Evolutionary conservation across 2,329 filamentous ascomycete genomes (phyloP), one percentile per base, ranked within the genome.

Genomic region (Aspergillus felis): DNA sequence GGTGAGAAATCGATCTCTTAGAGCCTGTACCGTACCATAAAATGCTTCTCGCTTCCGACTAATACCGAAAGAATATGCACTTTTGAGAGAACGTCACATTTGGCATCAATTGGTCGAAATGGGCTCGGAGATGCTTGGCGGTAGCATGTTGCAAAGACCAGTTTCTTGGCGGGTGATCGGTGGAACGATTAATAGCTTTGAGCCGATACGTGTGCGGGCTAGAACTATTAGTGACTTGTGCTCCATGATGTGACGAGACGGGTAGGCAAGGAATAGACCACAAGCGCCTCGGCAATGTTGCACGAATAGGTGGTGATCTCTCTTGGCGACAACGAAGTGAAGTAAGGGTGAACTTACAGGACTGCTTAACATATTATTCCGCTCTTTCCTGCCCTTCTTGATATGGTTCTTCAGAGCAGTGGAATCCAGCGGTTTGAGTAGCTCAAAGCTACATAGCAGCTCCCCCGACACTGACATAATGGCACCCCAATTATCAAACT

Each of bases 401-500:
- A 99, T 99, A 72, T 99, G 94, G 67, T 89, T 97, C 83, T 99
- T 99, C 61, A 99, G 81, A 35, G 93, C 93, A 67, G 90, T 95
- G 12, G 92, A 97, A 76, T 99, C 94, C 50, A 99, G 83, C 7
- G 94, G 94, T 76, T 99, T 99, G 59, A 99, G 82, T 17, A 99
- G 82, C 76, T 99, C 94, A 71, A 99, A 99, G 72, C 92, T 97
- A 78, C 94, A 99, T 1, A 99, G 84, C 53, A 99, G 78, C 74
- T 97, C 94, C 14, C 85, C 86, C 1, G 92, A 97, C 24, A 99
- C 94, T 2, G 93, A 96, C 94, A 99, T 99, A 64, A 97, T 92
- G 14, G 94, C 94, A 22, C 94, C 94, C 91, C 94, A 97, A 63
- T 99, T 99, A 73, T 99, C 94, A 65, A 99, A 99, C 75, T 99